Conservation (phyloP, 2,329 filamentous ascomycete species). For the Fusarium scirpi region DNA sequence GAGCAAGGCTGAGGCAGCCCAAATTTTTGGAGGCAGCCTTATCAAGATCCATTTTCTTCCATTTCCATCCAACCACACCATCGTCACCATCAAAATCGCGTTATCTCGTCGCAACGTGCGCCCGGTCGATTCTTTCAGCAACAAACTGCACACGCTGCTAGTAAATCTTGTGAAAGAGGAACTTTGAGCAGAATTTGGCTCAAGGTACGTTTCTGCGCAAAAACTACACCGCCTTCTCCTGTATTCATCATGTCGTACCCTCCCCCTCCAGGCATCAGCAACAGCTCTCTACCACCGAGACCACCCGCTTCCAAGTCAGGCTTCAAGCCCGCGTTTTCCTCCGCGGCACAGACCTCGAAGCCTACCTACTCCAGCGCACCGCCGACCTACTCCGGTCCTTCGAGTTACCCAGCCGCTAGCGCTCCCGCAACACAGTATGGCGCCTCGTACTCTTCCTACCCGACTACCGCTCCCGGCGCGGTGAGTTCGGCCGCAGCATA, state of each 20-base stretch:
- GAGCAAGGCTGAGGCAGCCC: slow-evolving; percentile 34
- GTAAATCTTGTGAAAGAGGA: slow-evolving; percentile 31
- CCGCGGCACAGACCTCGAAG: slow-evolving; percentile 52
- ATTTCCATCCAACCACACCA: slow-evolving; percentile 26
- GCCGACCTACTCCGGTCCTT: slow-evolving; percentile 47
- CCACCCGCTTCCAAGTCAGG: slow-evolving; percentile 71
- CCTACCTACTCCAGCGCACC: slow-evolving; percentile 53
- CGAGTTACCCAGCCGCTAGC: slow-evolving; percentile 52
- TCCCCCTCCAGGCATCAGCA: slow-evolving; percentile 78
- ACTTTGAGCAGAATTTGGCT: slow-evolving; percentile 57
- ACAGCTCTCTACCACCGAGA: slow-evolving; percentile 74
- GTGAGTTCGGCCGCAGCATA: slow-evolving; percentile 47
- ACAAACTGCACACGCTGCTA: slow-evolving; percentile 12
- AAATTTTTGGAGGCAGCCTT: slow-evolving; percentile 14
- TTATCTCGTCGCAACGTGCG: slow-evolving; percentile 9
- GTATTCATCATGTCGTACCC: slow-evolving; percentile 87
- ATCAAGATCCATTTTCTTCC: slow-evolving; percentile 32
- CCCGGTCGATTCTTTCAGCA: background rate
- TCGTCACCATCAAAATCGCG: slow-evolving; percentile 14
- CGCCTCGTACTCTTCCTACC: slow-evolving; percentile 56
- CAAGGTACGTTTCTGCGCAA: slow-evolving; percentile 63
- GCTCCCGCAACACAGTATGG: slow-evolving; percentile 59
- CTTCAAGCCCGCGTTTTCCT: slow-evolving; percentile 65
- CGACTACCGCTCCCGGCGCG: slow-evolving; percentile 43
- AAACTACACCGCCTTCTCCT: slow-evolving; percentile 42